These are phyloP conservation scores for Vanderwaltozyma tropicalis DNA, from an alignment of 805 yeast species.

Conservation along the genomic window DNA sequence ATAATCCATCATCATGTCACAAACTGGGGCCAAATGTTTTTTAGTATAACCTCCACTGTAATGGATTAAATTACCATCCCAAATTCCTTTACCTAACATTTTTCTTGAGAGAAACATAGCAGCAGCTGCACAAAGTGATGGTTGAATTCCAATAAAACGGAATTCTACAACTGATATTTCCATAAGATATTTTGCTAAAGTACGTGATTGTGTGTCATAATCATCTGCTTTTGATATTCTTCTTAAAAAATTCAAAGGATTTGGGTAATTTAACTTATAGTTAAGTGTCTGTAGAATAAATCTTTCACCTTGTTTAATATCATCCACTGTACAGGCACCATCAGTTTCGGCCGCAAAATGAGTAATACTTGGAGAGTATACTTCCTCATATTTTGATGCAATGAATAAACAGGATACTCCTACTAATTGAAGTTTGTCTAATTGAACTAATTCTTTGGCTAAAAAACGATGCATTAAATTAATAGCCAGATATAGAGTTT, in stretches of 20 bases:
- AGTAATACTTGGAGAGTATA: constrained; percentile 75
- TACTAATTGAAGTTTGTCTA: constrained; percentile 71
- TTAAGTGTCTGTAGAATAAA: constrained; percentile 62
- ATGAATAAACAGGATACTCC: constrained; percentile 82
- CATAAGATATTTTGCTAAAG: constrained; percentile 76
- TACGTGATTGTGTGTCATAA: constrained; percentile 82
- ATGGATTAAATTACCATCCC: constrained; percentile 82
- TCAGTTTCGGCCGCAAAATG: constrained; percentile 83
- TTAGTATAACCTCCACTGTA: constrained; percentile 86
- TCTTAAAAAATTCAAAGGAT: constrained; percentile 86
- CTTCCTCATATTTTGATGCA: constrained; percentile 91
- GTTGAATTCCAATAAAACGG: constrained; percentile 64
- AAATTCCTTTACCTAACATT: constrained; percentile 58
- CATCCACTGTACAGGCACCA: constrained; percentile 73
- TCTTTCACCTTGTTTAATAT: constrained; percentile 77
- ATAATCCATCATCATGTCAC: constrained; percentile 67
- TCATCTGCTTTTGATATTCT: constrained; percentile 90
- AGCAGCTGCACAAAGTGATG: constrained; percentile 79
- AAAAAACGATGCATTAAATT: constrained; percentile 83
- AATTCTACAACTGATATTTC: constrained; percentile 76
- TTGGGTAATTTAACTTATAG: constrained; percentile 76
- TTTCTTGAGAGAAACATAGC: constrained; percentile 80
- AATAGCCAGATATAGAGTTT: constrained; percentile 73
- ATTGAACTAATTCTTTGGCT: constrained; percentile 64
- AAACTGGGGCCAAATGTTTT: constrained; percentile 59